Conservation (phyloP, 2,329 filamentous ascomycete species). For the Hirsutella thompsonii region DNA sequence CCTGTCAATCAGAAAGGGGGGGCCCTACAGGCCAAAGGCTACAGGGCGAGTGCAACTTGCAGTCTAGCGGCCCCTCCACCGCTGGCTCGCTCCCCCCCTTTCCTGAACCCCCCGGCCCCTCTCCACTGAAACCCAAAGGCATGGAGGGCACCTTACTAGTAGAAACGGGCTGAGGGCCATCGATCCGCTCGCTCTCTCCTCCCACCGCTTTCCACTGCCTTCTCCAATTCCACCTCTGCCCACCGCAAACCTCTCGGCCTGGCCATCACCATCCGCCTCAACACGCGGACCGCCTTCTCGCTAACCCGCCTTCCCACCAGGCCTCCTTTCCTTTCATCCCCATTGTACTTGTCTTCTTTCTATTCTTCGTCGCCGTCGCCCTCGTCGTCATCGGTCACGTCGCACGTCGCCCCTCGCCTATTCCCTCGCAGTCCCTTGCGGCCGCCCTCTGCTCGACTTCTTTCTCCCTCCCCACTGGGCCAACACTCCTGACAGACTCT, state of each 20-base stretch:
- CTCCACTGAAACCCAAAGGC: conserved; percentile 1
- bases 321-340: conserved; percentile 12
- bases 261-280: conserved; percentile 3
- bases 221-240: conserved; percentile 6
- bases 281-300: background rate
- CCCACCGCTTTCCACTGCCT: conserved; percentile 4
- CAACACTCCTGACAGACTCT: conserved; percentile 6
- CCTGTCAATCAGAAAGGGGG: too few relatives aligned
- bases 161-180: background rate
- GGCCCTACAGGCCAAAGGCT: too few relatives aligned
- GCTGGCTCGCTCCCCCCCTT: background rate
- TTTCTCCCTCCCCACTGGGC: conserved; percentile 6
- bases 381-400: too few relatives aligned
- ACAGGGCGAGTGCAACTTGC: background rate
- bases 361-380: conserved; percentile 8
- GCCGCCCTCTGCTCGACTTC: conserved; percentile 6
- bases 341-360: conserved; percentile 14
- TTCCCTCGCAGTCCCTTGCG: conserved; percentile 11
- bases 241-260: conserved; percentile 1
- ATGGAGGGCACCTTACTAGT: background rate
- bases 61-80: background rate
- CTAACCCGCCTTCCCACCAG: conserved; percentile 6
- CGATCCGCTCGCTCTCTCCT: conserved; percentile 1
- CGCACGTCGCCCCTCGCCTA: conserved; percentile 7
- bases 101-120: background rate